A percentile compares a stretch with the other conserved stretches of the same genome.
Evolutionary conservation across 345 rosid genomes (phyloP).

Genomic region (Pistacia atlantica): DNA sequence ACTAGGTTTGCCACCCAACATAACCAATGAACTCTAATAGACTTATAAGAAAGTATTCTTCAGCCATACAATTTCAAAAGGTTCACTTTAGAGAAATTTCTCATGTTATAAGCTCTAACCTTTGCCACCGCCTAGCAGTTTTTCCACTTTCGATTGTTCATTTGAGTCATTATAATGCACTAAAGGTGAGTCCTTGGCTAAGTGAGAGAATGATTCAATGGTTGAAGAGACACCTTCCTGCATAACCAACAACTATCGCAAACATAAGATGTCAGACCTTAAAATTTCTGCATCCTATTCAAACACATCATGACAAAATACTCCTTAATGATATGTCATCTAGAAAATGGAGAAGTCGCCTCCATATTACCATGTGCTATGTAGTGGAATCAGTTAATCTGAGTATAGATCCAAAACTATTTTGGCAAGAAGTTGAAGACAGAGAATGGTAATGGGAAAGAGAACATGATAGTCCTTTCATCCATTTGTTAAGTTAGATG

Average conservation of each 20-base stretch:
- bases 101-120: constrained; percentile 49
- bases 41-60: constrained; percentile 10
- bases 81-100: constrained; percentile 5
- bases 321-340: not conserved
- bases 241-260: constrained; percentile 24
- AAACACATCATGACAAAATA: not conserved
- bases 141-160: constrained; percentile 67
- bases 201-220: constrained; percentile 61
- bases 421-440: not conserved
- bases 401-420: constrained; percentile 2
- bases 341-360: not conserved
- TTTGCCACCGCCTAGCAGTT: constrained; percentile 82
- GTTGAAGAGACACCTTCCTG: constrained; percentile 84
- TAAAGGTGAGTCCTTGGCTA: constrained; percentile 45
- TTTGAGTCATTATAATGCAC: constrained; percentile 29
- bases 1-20: not conserved
- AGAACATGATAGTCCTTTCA: not conserved
- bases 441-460: not conserved
- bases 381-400: not conserved
- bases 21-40: not conserved
- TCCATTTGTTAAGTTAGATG: no score
- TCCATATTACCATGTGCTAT: not conserved
- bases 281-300: not conserved
- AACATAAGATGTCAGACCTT: not conserved
- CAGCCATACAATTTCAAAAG: constrained; percentile 14